Base-by-base conservation (phyloP, 2,329 filamentous ascomycete genomes). In the Aspergillus japonicus region DNA sequence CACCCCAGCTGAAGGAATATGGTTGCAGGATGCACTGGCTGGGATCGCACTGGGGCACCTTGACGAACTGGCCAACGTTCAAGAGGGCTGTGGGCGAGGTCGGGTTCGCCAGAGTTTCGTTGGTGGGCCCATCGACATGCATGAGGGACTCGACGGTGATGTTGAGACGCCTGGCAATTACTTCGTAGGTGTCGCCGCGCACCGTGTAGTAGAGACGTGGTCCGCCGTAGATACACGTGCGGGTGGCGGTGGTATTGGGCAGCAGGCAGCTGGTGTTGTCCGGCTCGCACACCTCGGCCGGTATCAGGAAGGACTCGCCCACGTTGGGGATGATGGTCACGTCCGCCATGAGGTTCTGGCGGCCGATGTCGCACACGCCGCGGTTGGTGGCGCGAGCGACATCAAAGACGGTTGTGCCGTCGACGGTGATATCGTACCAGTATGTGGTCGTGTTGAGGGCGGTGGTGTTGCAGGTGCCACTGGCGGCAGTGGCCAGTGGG, bases 161-260 rank as follows among this genome's bases (percentile, higher is more conserved):
- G 35, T 65, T 64, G 5, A 66, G 50, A 4, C 61, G 56, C 4
- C 19, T 11, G 8, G 64, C 64, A 29, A 66, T 63, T 10, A 42
- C 23, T 12, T 58, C 59, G 12, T 60, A 50, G 11, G 33, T 35
- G 39, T 66, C 64, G 1, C 63, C 64, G 33, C 57, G 59, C 29
- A 66, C 47, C 2, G 64, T 66, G 44, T 64, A 64, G 57, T 67
- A 67, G 1, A 62, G 48, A 16, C 60, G 59, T 0, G 65, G 65
- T 2, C 65, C 65, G n/a, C 64, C 64, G 14, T 56, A 24, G 29
- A 67, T 51, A 16, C 65, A 67, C 23, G 56, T 48, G 12, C 57
- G 50, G 2, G 53, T 63, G 5, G 51, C 49, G 52, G 51, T 54
- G 5, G 42, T 54, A 3, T 56, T 50, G 3, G 57, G 33, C 4